These are phyloP conservation scores for Fraxinus americana DNA, from an alignment of 257 asterid genomes.

Conservation along the genomic window DNA sequence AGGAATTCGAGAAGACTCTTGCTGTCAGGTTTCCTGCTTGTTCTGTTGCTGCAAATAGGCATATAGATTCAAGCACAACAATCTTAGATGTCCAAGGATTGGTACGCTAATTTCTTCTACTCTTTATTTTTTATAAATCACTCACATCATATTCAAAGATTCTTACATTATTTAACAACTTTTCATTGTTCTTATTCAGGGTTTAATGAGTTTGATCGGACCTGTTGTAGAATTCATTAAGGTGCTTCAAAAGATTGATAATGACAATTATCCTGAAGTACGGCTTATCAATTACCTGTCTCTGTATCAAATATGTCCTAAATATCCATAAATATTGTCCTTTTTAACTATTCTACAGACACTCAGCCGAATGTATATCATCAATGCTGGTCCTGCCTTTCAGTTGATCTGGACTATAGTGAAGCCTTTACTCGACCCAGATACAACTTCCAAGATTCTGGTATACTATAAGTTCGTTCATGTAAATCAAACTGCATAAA, in stretches of 20 bases:
- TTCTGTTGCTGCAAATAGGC: constrained; percentile 48
- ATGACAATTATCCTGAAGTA: constrained; percentile 57
- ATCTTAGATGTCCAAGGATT: constrained; percentile 59
- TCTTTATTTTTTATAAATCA: neutral
- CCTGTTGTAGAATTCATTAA: constrained; percentile 48
- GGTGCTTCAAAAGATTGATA: constrained; percentile 51
- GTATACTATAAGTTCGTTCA: constrained; percentile 12
- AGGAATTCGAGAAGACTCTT: constrained; percentile 50
- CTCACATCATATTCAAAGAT: neutral
- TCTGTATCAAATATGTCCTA: neutral
- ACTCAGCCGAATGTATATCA: constrained; percentile 47
- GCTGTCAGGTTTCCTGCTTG: constrained; percentile 50
- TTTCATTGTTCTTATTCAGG: constrained; percentile 31
- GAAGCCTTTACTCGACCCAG: constrained; percentile 58
- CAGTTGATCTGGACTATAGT: constrained; percentile 51
- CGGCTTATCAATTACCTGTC: neutral
- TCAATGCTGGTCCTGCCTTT: constrained; percentile 62
- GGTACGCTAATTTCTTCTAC: constrained; percentile 33
- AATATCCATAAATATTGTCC: too few species aligned
- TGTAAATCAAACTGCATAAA: neutral
- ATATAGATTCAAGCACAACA: constrained; percentile 48
- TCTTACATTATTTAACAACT: constrained; percentile 17
- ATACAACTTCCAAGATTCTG: constrained; percentile 49
- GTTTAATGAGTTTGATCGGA: constrained; percentile 49
- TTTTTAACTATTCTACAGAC: constrained; percentile 37